Evolutionary conservation across 345 rosid species (phyloP).

Genomic region (Murraya koenigii): DNA sequence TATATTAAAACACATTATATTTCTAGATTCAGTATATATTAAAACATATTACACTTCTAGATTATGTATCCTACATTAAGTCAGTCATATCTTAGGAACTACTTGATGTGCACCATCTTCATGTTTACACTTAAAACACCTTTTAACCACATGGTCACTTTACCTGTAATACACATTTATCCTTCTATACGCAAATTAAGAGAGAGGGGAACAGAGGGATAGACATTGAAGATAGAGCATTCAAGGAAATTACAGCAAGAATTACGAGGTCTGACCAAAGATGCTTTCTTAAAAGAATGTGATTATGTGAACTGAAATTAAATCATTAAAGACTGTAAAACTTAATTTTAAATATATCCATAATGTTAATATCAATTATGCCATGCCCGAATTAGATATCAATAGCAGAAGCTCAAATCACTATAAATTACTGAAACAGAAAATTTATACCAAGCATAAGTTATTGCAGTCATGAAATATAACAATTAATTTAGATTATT

Average conservation of each 20-base stretch:
- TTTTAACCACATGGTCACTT: background rate
- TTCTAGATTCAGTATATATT: background rate
- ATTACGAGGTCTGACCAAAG: background rate
- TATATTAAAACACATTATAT: background rate
- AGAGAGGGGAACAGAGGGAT: background rate
- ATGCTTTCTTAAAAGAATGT: background rate
- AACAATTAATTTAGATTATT: background rate
- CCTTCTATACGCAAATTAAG: too few relatives aligned
- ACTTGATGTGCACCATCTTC: too few relatives aligned
- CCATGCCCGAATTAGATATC: background rate
- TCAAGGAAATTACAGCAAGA: background rate
- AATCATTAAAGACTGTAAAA: background rate
- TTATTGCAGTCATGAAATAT: background rate
- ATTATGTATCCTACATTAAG: background rate
- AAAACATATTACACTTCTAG: background rate
- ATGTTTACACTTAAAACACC: too few relatives aligned
- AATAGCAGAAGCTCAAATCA: background rate
- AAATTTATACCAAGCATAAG: background rate
- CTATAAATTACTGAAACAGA: background rate
- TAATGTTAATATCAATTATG: background rate
- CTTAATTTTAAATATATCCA: background rate
- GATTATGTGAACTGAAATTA: background rate
- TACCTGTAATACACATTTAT: background rate
- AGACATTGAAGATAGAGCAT: background rate
- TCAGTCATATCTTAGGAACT: background rate